These are phyloP conservation scores for Penicillium macrosclerotiorum DNA, from an alignment of 495 filamentous ascomycete species.

Conservation along the genomic window DNA sequence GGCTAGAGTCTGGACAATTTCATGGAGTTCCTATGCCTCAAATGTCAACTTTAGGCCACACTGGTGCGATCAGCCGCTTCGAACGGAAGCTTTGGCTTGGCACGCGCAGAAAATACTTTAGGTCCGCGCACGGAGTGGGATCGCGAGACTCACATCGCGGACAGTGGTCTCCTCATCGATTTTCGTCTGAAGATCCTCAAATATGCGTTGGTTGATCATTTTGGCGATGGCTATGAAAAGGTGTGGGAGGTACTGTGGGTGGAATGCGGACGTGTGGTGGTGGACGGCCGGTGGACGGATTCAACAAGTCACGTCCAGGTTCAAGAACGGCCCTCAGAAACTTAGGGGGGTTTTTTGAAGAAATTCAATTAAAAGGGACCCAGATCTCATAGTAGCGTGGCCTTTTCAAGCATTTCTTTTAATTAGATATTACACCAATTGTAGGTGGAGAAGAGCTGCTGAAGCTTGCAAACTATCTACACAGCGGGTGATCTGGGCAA, in stretches of 20 bases:
- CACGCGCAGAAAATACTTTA: conserved; percentile 19
- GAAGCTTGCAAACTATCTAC: too few species aligned
- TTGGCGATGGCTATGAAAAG: conserved; percentile 14
- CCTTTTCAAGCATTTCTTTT: too few species aligned
- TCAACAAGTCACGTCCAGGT: conserved; percentile 23
- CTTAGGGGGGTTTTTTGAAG: too few species aligned
- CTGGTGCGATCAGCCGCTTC: conserved; percentile 9
- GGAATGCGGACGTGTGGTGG: conserved; percentile 6
- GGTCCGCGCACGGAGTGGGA: conserved; percentile 3
- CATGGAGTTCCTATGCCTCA: conserved; percentile 62
- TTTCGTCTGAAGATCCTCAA: conserved; percentile 81
- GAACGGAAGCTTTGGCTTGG: conserved; percentile 23
- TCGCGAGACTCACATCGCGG: conserved; percentile 68
- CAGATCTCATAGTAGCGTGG: too few species aligned
- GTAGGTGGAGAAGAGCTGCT: too few species aligned
- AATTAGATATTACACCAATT: too few species aligned
- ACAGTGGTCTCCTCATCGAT: conserved; percentile 83
- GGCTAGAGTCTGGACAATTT: conserved; percentile 76
- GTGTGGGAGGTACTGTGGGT: conserved; percentile 13
- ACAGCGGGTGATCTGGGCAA: too few species aligned
- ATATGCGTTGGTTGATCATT: conserved; percentile 77
- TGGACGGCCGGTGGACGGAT: background rate
- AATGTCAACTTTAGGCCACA: conserved; percentile 11
- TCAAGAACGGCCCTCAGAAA: too few species aligned
- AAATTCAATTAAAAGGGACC: too few species aligned